Evolutionary conservation across 2,329 filamentous ascomycete genomes (phyloP), one percentile per base, ranked within the genome.

Genomic region (Aspergillus sp.): DNA sequence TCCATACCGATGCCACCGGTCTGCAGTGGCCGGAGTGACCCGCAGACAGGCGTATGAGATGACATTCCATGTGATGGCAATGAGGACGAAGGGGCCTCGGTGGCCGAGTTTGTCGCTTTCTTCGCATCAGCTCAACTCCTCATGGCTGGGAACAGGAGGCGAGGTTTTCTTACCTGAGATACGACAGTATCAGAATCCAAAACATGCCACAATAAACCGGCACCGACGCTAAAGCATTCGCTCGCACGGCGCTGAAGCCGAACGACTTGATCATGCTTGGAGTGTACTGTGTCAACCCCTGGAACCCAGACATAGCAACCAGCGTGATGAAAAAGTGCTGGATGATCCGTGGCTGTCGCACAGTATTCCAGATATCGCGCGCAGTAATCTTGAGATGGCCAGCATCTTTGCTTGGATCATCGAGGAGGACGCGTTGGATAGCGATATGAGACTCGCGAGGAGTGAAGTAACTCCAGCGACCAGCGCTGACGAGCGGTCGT

Each of bases 181-280:
- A 65, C 13, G 68, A 67, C 1, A 71, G 37, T 3, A 68, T 55
- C 2, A 70, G 54, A 30, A 70, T 40, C 64, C 68, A 68, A 0
- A 71, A 24, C 41, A 70, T 70, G n/a, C 65, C 60, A 22, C 63
- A 66, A 45, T 69, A 73, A 3, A 71, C 65, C 0, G 82, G 82
- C 9, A 86, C 82, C 0, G 82, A 80, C 0, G 82, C 79, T 62
- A 85, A 69, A 0, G 83, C 83, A 57, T 86, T 86, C 47, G 78
- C 78, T 0, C 67, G 71, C 3, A 85, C 75, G 0, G 70, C 66
- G 4, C 67, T 69, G 60, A 83, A 86, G 0, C 83, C 83, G 47
- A 85, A 80, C 11, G 75, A 77, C 50, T 72, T 77, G 56, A 86
- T 80, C 47, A 86, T 80, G 5, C 79, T 79, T 0, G 83, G 83